Conservation (phyloP, 2,329 filamentous ascomycete species). For the Daldinia eschscholtzii region DNA sequence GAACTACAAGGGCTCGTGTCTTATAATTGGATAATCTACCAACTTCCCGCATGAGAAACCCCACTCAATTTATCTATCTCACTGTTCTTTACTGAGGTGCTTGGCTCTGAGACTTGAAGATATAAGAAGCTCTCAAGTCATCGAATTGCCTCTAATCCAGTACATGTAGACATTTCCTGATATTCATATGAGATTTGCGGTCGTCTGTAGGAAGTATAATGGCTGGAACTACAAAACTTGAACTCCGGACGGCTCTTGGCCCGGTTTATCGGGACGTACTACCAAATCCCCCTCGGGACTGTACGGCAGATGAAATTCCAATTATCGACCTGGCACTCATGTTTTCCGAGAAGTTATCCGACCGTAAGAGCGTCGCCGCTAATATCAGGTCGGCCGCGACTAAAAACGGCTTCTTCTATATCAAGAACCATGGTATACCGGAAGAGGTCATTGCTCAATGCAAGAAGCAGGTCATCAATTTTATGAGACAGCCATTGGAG, state of each 20-base stretch:
- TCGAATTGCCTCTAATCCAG: neutral
- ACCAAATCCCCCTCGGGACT: constrained; percentile 49
- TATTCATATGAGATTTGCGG: neutral
- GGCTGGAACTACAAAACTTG: constrained; percentile 49
- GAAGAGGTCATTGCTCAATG: constrained; percentile 53
- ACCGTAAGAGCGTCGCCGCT: constrained; percentile 57
- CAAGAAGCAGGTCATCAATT: constrained; percentile 54
- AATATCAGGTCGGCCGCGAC: constrained; percentile 61
- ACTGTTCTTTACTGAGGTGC: constrained; percentile 1
- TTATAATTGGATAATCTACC: constrained; percentile 25
- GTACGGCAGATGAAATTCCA: constrained; percentile 61
- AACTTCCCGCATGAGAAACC: constrained; percentile 14
- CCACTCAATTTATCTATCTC: constrained; percentile 29
- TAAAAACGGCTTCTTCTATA: constrained; percentile 68
- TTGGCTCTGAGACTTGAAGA: constrained; percentile 4
- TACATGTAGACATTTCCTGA: neutral
- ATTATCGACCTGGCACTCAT: constrained; percentile 64
- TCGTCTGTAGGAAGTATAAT: constrained; percentile 29
- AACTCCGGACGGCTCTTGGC: constrained; percentile 52
- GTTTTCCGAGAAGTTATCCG: constrained; percentile 54
- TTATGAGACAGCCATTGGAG: constrained; percentile 62
- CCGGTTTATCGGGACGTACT: constrained; percentile 53
- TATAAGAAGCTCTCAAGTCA: constrained; percentile 14
- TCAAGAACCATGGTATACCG: constrained; percentile 63
- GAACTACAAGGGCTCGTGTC: constrained; percentile 9